These are phyloP conservation scores for Dunaliella primolecta DNA, from an alignment of 139 green algal genomes.

Conservation along the genomic window DNA sequence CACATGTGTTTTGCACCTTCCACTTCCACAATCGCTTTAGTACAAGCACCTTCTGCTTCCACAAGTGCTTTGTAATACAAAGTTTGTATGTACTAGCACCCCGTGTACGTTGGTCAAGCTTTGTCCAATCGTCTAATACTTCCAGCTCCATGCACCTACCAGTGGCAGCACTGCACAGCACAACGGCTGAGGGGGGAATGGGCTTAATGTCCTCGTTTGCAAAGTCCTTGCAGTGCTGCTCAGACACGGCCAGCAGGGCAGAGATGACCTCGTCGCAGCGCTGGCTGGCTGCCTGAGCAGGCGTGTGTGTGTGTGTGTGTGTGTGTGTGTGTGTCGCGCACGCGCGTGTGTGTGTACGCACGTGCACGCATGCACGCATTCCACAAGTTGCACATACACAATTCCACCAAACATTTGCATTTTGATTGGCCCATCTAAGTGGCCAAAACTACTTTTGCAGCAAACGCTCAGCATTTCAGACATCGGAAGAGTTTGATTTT, in stretches of 20 bases:
- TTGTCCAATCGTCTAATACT: no score
- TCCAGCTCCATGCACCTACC: no score
- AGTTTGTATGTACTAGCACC: no score
- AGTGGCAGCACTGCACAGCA: slow-evolving; percentile 36
- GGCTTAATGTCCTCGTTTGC: slow-evolving; percentile 13
- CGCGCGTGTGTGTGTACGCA: not conserved
- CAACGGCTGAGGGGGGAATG: slow-evolving; percentile 22
- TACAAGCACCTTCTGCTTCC: no score
- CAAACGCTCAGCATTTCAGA: no score
- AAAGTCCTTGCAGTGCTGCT: slow-evolving; percentile 22
- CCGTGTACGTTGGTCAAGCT: no score
- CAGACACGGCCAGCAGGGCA: slow-evolving; percentile 25
- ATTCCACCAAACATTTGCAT: not conserved
- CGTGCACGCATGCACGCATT: not conserved
- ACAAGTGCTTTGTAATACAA: no score
- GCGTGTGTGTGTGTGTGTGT: not conserved
- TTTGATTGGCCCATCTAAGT: not conserved
- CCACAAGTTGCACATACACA: not conserved
- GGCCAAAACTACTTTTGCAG: no score
- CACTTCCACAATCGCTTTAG: no score
- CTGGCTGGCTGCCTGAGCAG: not conserved
- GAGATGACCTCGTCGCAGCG: slow-evolving; percentile 14
- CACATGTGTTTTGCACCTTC: no score
- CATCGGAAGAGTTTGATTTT: no score
- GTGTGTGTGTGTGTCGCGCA: not conserved